Percentiles rank a stretch among this genome's conserved stretches.
Conservation (phyloP, 2,329 filamentous ascomycete species). For the Penicillium hesseltinei region DNA sequence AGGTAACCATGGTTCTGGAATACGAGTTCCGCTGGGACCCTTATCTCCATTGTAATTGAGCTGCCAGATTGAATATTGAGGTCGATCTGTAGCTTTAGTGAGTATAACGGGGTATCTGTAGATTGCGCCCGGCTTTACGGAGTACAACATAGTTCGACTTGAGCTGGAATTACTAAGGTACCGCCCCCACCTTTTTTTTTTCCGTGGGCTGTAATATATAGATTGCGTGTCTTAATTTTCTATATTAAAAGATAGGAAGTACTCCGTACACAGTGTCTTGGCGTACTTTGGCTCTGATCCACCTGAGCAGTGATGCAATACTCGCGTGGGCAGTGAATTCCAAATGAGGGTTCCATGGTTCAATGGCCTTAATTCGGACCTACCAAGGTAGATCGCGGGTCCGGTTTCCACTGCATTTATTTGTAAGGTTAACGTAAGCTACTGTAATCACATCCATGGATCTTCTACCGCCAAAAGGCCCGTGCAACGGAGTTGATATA, state of each 20-base stretch:
- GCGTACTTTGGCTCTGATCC: background rate
- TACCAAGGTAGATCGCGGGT: background rate
- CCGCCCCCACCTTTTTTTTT: background rate
- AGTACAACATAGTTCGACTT: too few species aligned
- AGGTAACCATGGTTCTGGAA: background rate
- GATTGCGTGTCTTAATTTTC: background rate
- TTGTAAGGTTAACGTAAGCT: background rate
- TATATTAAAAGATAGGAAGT: background rate
- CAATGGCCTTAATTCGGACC: background rate
- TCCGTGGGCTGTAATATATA: background rate
- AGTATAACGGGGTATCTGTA: background rate
- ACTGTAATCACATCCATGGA: background rate
- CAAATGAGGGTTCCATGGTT: background rate
- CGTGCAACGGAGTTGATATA: constrained; percentile 31
- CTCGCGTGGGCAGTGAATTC: background rate
- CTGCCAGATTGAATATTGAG: background rate
- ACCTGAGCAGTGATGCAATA: background rate
- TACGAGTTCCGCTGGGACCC: background rate
- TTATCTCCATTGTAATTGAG: background rate
- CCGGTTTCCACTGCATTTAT: background rate
- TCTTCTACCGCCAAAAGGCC: constrained; percentile 25
- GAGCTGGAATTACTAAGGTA: background rate
- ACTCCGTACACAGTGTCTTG: background rate
- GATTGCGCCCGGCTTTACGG: background rate
- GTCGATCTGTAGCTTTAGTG: background rate